phyloP scores from a whole-genome alignment of 139 green algal genomes.

The Tetratostichococcus sp. region DNA sequence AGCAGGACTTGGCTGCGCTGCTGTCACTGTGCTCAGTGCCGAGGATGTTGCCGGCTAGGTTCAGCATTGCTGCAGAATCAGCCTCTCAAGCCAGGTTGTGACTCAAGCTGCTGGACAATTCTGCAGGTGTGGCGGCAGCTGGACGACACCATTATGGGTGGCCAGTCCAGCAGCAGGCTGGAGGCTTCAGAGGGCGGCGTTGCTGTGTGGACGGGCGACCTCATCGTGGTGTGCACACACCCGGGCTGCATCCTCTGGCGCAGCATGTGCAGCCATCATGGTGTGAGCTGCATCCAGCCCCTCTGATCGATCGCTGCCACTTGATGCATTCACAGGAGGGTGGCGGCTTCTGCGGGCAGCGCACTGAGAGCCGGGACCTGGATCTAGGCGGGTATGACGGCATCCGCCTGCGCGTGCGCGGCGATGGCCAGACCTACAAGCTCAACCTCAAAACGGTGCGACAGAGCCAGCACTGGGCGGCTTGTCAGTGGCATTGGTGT shows the following conservation, averaged over 20 bases:
- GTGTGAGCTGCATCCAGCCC: too few species aligned
- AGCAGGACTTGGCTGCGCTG: too few species aligned
- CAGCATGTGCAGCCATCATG: too few species aligned
- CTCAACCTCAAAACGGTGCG: slow-evolving; percentile 86
- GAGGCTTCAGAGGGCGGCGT: slow-evolving; percentile 33
- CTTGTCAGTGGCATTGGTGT: too few species aligned
- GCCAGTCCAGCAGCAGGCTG: slow-evolving; percentile 46
- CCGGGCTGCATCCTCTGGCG: too few species aligned
- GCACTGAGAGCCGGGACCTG: slow-evolving; percentile 33
- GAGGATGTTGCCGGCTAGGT: too few species aligned
- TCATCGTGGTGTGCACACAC: slow-evolving; percentile 38
- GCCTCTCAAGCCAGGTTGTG: too few species aligned
- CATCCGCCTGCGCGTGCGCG: slow-evolving; percentile 63
- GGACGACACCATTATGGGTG: slow-evolving; percentile 48
- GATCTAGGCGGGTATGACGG: slow-evolving; percentile 51
- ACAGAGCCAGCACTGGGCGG: too few species aligned
- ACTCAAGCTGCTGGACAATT: neutral
- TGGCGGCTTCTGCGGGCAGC: slow-evolving; percentile 82
- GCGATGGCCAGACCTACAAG: slow-evolving; percentile 80
- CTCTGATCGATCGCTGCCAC: too few species aligned
- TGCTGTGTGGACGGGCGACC: slow-evolving; percentile 65
- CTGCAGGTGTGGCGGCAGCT: slow-evolving; percentile 28
- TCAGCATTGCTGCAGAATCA: too few species aligned
- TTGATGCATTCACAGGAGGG: too few species aligned
- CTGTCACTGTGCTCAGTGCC: too few species aligned